A percentile compares a stretch with the other conserved stretches of the same genome.
Conservation (phyloP, 2,329 filamentous ascomycete species). For the Didymella pinodella region DNA sequence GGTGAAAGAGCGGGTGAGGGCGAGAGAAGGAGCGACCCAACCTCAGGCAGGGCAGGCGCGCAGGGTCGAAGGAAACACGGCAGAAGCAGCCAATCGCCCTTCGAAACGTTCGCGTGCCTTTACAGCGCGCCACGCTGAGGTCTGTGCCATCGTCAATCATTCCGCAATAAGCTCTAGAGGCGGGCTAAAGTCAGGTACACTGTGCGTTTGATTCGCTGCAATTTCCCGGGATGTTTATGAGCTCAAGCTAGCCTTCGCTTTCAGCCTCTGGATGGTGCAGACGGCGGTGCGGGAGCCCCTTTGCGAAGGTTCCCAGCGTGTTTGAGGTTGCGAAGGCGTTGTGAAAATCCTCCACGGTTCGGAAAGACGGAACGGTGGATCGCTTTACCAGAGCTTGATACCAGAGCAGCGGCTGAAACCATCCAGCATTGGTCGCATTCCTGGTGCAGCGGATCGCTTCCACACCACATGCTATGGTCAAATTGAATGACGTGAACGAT, state of each 20-base stretch:
- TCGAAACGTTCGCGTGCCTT: slow-evolving; percentile 38
- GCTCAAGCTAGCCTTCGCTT: slow-evolving; percentile 34
- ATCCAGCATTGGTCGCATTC: slow-evolving; percentile 20
- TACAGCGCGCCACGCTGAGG: slow-evolving; percentile 7
- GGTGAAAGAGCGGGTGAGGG: slow-evolving; percentile 29
- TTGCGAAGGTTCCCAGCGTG: slow-evolving; percentile 27
- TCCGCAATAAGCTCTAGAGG: slow-evolving; percentile 30
- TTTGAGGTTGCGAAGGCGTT: slow-evolving; percentile 23
- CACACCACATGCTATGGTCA: slow-evolving; percentile 4
- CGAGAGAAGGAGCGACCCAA: slow-evolving; percentile 23
- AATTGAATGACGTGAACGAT: slow-evolving; percentile 13
- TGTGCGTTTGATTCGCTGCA: slow-evolving; percentile 38
- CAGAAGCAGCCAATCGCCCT: slow-evolving; percentile 24
- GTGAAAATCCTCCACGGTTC: slow-evolving; percentile 18
- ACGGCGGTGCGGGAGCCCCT: slow-evolving; percentile 30
- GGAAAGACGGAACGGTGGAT: slow-evolving; percentile 18
- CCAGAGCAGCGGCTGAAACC: slow-evolving; percentile 11
- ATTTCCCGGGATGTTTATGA: slow-evolving; percentile 37
- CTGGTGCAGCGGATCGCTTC: slow-evolving; percentile 11
- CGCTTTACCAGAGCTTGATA: slow-evolving; percentile 3
- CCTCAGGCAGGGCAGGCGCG: slow-evolving; percentile 22
- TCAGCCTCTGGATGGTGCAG: slow-evolving; percentile 24
- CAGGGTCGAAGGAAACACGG: slow-evolving; percentile 30
- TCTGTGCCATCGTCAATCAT: slow-evolving; percentile 37
- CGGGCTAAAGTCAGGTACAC: slow-evolving; percentile 39